Evolutionary conservation across 257 asterid species (phyloP), one percentile per base, ranked within the genome.

Genomic region (Ehretia macrophylla): DNA sequence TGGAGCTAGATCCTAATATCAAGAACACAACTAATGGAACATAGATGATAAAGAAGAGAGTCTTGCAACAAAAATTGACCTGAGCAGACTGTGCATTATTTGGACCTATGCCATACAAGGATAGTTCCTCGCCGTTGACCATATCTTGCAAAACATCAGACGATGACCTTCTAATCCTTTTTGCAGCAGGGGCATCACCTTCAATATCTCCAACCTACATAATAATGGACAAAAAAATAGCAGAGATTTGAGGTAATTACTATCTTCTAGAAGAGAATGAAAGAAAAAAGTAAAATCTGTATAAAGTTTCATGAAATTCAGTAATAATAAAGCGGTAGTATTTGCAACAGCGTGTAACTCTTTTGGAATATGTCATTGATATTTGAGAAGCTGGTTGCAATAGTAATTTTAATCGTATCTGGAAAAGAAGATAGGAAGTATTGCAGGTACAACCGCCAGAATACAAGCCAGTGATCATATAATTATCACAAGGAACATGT

Each of bases 161-260:
- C 17, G 97, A 73, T 35, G 99, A 92, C 77, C 72, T 83, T 58
- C 94, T 74, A 70, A 79, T 67, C 77, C 95, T 79, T 84, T 88
- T 92, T 54, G 93, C 71, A 54, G 73, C 53, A 52, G 96, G 96
- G 56, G 72, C 84, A 60, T 85, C 96, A 44, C 83, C 81, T 73
- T 92, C 99, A 65, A 88, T 83, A 78, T 92, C 99, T 62, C 85
- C 99, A 77, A 81, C 87, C 98, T 92, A 68, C 54, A 74, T 39
- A 75, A 62, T 55, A 51, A 73, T 55, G 59, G 58, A 71, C 68
- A 11, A 68, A 39, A n/a, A 57, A 52, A 55, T 21, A 67, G 5
- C 51, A 17, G 44, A 51, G 58, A 1, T 58, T 60, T 62, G 52
- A 46, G 47, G 67, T 49, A 44, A 59, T 21, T 13, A 35, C 35